A percentile compares a stretch with the other conserved stretches of the same genome.
phyloP scores from a whole-genome alignment of 2,329 filamentous ascomycete genomes.

The Scedosporium boydii region DNA sequence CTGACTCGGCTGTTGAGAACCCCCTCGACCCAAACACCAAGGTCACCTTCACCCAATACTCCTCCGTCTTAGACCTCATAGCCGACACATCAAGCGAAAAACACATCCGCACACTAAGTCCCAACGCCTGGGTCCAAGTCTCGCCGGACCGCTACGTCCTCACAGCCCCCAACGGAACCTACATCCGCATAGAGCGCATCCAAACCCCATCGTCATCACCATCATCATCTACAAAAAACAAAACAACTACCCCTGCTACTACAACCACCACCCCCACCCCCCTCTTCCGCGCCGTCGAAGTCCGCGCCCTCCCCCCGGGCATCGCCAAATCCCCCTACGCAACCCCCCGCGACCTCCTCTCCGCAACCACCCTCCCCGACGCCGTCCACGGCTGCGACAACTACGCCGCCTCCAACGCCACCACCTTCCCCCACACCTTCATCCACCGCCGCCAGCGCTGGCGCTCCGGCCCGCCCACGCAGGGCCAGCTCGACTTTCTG shows the following conservation, averaged over 20 bases:
- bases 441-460: constrained; percentile 59
- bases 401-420: constrained; percentile 43
- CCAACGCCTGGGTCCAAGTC: constrained; percentile 74
- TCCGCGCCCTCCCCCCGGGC: constrained; percentile 35
- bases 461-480: constrained; percentile 57
- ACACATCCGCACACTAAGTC: constrained; percentile 68
- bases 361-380: constrained; percentile 56
- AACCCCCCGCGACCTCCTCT: constrained; percentile 58
- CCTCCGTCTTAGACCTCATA: constrained; percentile 83
- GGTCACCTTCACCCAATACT: constrained; percentile 82
- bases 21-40: constrained; percentile 21
- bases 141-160: constrained; percentile 64
- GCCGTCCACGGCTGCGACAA: constrained; percentile 81
- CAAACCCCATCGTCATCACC: constrained; percentile 9
- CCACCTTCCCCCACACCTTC: constrained; percentile 56
- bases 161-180: constrained; percentile 53
- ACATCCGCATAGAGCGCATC: constrained; percentile 40
- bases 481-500: constrained; percentile 58
- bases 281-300: constrained; percentile 34
- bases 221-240: not conserved
- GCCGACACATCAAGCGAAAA: constrained; percentile 69
- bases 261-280: constrained; percentile 14
- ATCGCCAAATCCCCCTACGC: constrained; percentile 52
- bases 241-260: constrained; percentile 9
- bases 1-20: not conserved